A percentile compares a stretch with the other conserved stretches of the same genome.
Evolutionary conservation across 331 rosid species (phyloP).

Genomic region (Ulmus americana): DNA sequence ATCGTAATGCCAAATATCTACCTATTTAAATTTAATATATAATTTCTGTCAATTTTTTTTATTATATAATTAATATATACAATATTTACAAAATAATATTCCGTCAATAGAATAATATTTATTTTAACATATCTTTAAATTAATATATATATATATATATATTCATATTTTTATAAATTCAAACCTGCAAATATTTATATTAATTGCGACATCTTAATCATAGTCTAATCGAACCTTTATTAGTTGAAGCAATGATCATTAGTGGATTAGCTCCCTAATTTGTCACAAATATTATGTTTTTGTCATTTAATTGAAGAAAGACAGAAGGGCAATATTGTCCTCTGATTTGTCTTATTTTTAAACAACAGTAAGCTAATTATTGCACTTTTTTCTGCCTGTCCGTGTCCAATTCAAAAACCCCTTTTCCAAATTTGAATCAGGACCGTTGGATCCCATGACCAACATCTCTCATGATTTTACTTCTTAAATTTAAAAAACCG

Average conservation of each 20-base stretch:
- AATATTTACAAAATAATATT: no score
- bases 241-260: no score
- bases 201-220: background rate
- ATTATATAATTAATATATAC: no score
- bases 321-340: constrained; percentile 20
- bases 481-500: constrained; percentile 31
- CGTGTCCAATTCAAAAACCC: constrained; percentile 26
- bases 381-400: background rate
- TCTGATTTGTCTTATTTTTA: background rate
- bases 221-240: no score
- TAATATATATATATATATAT: background rate
- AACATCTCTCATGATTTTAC: constrained; percentile 38
- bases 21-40: no score
- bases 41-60: no score
- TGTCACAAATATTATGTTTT: no score
- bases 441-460: constrained; percentile 26
- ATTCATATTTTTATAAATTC: background rate
- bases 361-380: background rate
- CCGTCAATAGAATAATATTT: no score
- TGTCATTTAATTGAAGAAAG: background rate
- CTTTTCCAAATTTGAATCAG: constrained; percentile 23
- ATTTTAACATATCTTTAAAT: background rate
- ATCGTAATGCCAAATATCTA: no score
- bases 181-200: background rate
- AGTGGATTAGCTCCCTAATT: no score